A percentile compares a stretch with the other conserved stretches of the same genome.
These are phyloP conservation scores for Flaveria floridana DNA, from an alignment of 140 eudicot species.

Conservation along the genomic window DNA sequence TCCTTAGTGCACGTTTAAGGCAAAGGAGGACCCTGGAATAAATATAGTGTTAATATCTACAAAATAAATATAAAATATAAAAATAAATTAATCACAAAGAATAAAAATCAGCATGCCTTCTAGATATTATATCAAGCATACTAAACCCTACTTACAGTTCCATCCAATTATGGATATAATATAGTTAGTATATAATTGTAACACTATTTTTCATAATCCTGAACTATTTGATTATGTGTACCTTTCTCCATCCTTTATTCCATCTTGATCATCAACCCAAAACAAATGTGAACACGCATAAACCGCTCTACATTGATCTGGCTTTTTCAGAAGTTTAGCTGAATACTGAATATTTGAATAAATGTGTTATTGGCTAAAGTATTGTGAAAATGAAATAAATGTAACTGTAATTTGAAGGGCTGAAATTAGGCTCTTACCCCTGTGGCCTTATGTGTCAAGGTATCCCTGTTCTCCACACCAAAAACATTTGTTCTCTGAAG, in stretches of 20 bases:
- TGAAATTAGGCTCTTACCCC: slow-evolving; percentile 56
- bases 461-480: slow-evolving; percentile 93
- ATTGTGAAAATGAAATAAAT: neutral
- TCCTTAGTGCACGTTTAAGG: slow-evolving; percentile 91
- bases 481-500: slow-evolving; percentile 88
- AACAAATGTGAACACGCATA: slow-evolving; percentile 97
- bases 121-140: neutral
- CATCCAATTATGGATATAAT: neutral
- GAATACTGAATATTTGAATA: slow-evolving; percentile 64
- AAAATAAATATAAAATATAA: neutral
- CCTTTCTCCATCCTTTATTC: slow-evolving; percentile 99
- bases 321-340: slow-evolving; percentile 91
- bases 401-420: neutral
- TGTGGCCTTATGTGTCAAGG: slow-evolving; percentile 95
- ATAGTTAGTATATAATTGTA: neutral
- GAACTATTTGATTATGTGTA: slow-evolving; percentile 10
- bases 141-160: neutral
- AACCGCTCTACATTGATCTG: slow-evolving; percentile 98
- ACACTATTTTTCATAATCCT: neutral
- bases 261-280: slow-evolving; percentile 97
- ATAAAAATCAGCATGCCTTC: slow-evolving; percentile 10
- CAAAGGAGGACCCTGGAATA: slow-evolving; percentile 83
- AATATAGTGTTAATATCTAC: neutral
- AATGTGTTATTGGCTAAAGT: slow-evolving; percentile 2
- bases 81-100: neutral